Evolutionary conservation across 2,329 filamentous ascomycete genomes (phyloP).

Genomic region (Claviceps arundinis): DNA sequence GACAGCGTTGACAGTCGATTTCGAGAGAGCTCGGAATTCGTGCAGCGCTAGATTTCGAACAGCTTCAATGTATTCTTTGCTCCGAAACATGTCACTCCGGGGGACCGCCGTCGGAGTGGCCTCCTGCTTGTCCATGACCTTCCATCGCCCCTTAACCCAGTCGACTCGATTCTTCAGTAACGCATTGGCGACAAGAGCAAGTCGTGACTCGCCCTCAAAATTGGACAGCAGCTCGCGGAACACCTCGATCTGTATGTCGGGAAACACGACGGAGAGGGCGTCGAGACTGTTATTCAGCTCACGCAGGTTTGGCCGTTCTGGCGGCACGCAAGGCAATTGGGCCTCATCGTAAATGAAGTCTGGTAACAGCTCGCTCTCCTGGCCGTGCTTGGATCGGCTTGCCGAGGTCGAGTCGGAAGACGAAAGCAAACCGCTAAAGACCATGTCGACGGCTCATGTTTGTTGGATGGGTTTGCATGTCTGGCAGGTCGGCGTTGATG

Average conservation of each 20-base stretch:
- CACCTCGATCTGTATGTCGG: constrained; percentile 68
- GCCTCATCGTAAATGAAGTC: constrained; percentile 43
- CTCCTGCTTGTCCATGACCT: constrained; percentile 26
- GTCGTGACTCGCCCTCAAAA: constrained; percentile 62
- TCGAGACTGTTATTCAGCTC: constrained; percentile 59
- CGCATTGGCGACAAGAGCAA: constrained; percentile 65
- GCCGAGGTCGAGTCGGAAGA: constrained; percentile 25
- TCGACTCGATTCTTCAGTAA: constrained; percentile 58
- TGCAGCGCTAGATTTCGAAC: constrained; percentile 54
- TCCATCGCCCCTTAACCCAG: constrained; percentile 58
- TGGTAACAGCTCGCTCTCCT: constrained; percentile 16
- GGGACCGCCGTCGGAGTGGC: constrained; percentile 29
- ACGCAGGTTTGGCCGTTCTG: constrained; percentile 48
- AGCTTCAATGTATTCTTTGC: constrained; percentile 52
- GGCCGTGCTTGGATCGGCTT: constrained; percentile 17
- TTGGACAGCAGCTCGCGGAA: constrained; percentile 68
- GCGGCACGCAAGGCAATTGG: constrained; percentile 33
- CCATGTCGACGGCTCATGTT: constrained; percentile 32
- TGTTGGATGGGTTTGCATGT: constrained; percentile 5
- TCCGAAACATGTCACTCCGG: constrained; percentile 53
- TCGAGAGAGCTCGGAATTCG: constrained; percentile 63
- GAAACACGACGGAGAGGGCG: constrained; percentile 59
- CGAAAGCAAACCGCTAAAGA: constrained; percentile 34
- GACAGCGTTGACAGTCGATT: constrained; percentile 63
- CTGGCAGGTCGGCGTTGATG: neutral